Conservation (phyloP, 805 yeast species). For the Yarrowia sp. region DNA sequence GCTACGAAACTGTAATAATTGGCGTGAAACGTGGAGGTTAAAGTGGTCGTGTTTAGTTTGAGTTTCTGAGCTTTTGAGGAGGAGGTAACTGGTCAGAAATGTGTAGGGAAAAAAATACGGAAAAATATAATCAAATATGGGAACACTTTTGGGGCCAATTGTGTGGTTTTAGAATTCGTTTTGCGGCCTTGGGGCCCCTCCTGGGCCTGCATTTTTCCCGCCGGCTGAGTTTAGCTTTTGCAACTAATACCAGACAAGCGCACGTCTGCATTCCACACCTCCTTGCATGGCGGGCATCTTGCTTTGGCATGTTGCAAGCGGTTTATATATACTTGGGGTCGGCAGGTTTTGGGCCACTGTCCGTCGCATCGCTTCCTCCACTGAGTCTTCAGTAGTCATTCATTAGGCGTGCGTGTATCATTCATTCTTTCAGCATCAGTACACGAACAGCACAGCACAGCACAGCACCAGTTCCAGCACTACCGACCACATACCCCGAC, state of each 20-base stretch:
- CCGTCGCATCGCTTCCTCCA: neutral
- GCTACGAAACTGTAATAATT: neutral
- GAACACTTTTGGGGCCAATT: too few relatives aligned
- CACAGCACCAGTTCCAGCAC: too few relatives aligned
- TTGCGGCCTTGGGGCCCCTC: too few relatives aligned
- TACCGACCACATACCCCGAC: too few relatives aligned
- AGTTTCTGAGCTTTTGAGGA: neutral
- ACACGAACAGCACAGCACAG: too few relatives aligned
- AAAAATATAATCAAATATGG: neutral
- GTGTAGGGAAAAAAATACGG: neutral
- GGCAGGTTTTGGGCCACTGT: neutral
- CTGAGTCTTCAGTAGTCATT: constrained; percentile 16
- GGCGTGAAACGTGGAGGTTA: constrained; percentile 22
- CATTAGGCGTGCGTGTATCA: neutral
- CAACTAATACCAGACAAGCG: neutral
- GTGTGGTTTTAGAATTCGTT: too few relatives aligned
- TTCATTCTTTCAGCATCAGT: neutral
- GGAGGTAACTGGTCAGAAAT: neutral
- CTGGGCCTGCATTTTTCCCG: too few relatives aligned
- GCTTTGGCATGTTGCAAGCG: constrained; percentile 1
- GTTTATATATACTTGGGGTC: constrained; percentile 1
- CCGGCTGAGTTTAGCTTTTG: too few relatives aligned
- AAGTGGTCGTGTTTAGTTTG: constrained; percentile 3
- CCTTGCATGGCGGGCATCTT: constrained; percentile 19
- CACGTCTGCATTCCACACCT: constrained; percentile 19